Base-by-base conservation (phyloP, 2,329 filamentous ascomycete species). In the Colletotrichum paranaense region DNA sequence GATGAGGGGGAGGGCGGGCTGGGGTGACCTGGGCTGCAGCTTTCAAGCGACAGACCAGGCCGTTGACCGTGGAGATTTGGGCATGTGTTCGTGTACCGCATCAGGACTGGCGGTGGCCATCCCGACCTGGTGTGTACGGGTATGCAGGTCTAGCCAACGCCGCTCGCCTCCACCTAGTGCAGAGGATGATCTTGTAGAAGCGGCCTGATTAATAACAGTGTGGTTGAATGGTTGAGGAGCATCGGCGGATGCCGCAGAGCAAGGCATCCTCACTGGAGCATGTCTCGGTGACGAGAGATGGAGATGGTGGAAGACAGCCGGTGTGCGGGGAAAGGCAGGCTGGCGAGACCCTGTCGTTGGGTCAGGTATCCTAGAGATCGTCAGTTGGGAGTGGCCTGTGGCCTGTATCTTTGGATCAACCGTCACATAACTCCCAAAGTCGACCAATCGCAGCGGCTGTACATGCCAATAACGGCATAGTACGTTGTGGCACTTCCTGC, bases 401-500 rank as follows among this genome's bases (percentile, higher is more conserved):
- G 28, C 68, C 58, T 52, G 58, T 63, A 26, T 59, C 24, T 58
- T 59, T 53, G 30, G 53, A 74, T 67, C 62, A 28, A 14, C 57
- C 62, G 56, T 32, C 42, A 38, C 56, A 59, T 32, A 56, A 28
- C 56, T 60, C 26, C 28, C 19, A 9, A 24, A 28, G 8, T 56
- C 46, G 55, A 65, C 57, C 69, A 68, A 73, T 66, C 49, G 72
- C 11, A 26, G 68, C 72, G 73, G 74, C 59, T 75, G 67, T 58
- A 65, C 68, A 70, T 75, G 53, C 74, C 73, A 70, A 73, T 62
- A 70, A 73, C 67, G 72, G 73, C 62, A 32, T 75, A 75, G 73
- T 46, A 46, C 30, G 58, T 52, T 46, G 53, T 57, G 67, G 66
- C 38, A 72, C 71, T 16, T 56, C 46, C 67, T 72, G 60, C 59